phyloP scores from a whole-genome alignment of 306 rosid genomes.

The Begonia peltatifolia region DNA sequence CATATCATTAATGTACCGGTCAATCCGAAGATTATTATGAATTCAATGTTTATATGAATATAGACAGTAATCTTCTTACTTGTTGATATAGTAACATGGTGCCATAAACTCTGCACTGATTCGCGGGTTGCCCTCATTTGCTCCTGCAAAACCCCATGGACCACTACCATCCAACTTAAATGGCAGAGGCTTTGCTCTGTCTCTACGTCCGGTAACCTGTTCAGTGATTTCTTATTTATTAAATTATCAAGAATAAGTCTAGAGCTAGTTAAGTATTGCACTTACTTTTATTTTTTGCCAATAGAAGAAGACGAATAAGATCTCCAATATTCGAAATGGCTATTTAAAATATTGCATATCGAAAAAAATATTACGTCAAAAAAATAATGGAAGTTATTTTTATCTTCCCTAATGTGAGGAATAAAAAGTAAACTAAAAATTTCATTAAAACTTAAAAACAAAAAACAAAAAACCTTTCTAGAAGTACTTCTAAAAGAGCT shows the following conservation, averaged over 20 bases:
- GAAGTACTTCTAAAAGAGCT: no score
- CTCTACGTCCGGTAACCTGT: conserved; percentile 98
- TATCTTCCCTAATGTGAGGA: no score
- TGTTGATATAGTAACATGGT: conserved; percentile 72
- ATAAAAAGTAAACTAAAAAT: no score
- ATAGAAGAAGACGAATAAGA: no score
- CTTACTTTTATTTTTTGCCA: no score
- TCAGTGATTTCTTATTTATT: conserved; percentile 6
- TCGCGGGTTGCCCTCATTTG: conserved; percentile 79
- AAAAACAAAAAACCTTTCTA: no score
- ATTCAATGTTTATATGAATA: conserved; percentile 2
- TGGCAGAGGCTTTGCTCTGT: conserved; percentile 85
- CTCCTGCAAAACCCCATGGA: conserved; percentile 85
- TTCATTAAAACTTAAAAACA: no score
- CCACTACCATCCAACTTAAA: conserved; percentile 68
- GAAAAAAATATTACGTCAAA: no score
- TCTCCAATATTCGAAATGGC: no score
- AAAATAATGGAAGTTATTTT: no score
- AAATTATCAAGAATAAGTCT: not conserved
- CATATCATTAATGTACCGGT: not conserved
- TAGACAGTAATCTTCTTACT: conserved; percentile 35
- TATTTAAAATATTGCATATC: no score
- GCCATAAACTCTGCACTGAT: conserved; percentile 86
- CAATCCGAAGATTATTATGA: not conserved
- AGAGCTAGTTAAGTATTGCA: no score